Evolutionary conservation across 2,329 filamentous ascomycete genomes (phyloP), one percentile per base, ranked within the genome.

Genomic region (Cladosporium sphaerospermum): DNA sequence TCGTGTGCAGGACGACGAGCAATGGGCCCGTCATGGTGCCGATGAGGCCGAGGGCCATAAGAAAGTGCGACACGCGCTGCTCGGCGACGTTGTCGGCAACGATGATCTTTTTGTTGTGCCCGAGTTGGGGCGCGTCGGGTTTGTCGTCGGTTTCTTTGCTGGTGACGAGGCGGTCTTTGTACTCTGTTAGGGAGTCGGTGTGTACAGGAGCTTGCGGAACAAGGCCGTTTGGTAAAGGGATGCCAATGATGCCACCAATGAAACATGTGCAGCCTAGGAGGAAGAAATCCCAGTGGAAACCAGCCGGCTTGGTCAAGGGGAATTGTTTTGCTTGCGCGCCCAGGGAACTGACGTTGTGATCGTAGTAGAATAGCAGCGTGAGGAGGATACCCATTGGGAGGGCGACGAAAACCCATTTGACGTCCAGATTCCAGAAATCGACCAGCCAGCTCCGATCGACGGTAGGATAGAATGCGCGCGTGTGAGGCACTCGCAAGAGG

Each of bases 241-340:
- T 72, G 2, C 78, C 78, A 9, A 82, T 69, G n/a, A 82, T 72
- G 0, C 77, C 78, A 2, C 74, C 72, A 16, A 81, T 70, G 55
- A 79, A 78, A 1, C 77, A 80, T 0, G 79, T 81, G 55, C 75
- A 72, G 6, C 79, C 79, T 0, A 82, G 71, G 0, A 82, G 71
- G 64, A 81, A 81, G 59, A 81, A 75, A 62, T 82, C 79, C 78
- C 79, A 81, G 62, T 81, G 78, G 61, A 81, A 82, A n/a, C 79
- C 79, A 0, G 77, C 78, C 0, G 79, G 79, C 58, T 82, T 82
- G 49, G 73, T 74, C 9, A 82, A 68, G 0, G 79, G 79, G 45
- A 78, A 82, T 23, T 79, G 73, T 23, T 74, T 75, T 11, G 76
- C 78, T 64, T 82, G 79, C 0, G 79, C 78, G 9, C 75, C 79